Percentiles rank a stretch among this genome's conserved stretches.
These are phyloP conservation scores for thale cress (Arabidopsis thaliana) DNA, from an alignment of 345 rosid species.

Conservation along the genomic window TAIR10.1 NC_003076.8:16858001-16858500, in stretches of 20 bases:
- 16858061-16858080: no score
- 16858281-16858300: slow-evolving; percentile 3
- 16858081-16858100: neutral
- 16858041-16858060: no score
- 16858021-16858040: no score
- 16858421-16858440: neutral
- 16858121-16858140: neutral
- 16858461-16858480: no score
- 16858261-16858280: slow-evolving; percentile 1
- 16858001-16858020: no score
- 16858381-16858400: slow-evolving; percentile 5
- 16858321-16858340: slow-evolving; percentile 19
- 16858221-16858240: neutral
- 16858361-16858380: slow-evolving; percentile 20
- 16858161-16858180: neutral
- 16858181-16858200: neutral
- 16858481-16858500: no score
- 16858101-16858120: neutral
- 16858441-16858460: neutral
- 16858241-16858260: neutral
- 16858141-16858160: neutral
- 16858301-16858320: slow-evolving; percentile 26
- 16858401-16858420: neutral
- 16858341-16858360: slow-evolving; percentile 32
- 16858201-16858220: neutral